phyloP scores from a whole-genome alignment of 2,329 filamentous ascomycete genomes.

The Dactylellina cionopaga region DNA sequence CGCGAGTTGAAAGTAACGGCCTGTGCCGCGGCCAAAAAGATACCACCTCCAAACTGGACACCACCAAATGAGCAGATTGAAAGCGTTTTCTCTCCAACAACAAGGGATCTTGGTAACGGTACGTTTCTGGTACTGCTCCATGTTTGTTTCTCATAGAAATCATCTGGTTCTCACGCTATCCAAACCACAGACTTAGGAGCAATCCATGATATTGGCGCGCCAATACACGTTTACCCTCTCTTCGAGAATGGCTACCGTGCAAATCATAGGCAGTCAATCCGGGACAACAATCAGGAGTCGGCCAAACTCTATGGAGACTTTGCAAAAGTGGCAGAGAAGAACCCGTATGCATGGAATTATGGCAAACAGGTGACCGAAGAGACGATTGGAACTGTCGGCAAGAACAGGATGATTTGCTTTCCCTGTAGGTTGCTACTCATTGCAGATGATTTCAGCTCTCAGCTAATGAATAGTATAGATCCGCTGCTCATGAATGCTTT shows the following conservation, averaged over 20 bases:
- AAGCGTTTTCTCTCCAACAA: conserved; percentile 66
- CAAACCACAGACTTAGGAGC: conserved; percentile 65
- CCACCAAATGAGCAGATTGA: conserved; percentile 63
- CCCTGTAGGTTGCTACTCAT: conserved; percentile 66
- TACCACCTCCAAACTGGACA: conserved; percentile 72
- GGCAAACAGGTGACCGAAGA: conserved; percentile 64
- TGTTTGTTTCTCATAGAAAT: not conserved
- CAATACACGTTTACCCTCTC: conserved; percentile 74
- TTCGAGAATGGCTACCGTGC: conserved; percentile 74
- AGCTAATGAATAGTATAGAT: conserved; percentile 63
- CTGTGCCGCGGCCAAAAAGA: conserved; percentile 65
- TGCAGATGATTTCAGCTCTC: not conserved
- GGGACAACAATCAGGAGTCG: conserved; percentile 70
- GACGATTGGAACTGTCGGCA: conserved; percentile 67
- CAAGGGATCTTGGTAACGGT: conserved; percentile 63
- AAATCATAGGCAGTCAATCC: conserved; percentile 66
- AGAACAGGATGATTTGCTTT: conserved; percentile 74
- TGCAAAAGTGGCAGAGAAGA: conserved; percentile 67
- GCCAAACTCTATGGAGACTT: conserved; percentile 71
- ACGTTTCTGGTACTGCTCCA: conserved; percentile 49
- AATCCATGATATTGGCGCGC: conserved; percentile 69
- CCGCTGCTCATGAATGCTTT: conserved; percentile 77
- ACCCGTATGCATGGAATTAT: conserved; percentile 70
- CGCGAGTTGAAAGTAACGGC: conserved; percentile 63
- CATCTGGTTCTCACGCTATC: not conserved